Conservation (phyloP, 306 rosid species). For the Medicago truncatula region DNA sequence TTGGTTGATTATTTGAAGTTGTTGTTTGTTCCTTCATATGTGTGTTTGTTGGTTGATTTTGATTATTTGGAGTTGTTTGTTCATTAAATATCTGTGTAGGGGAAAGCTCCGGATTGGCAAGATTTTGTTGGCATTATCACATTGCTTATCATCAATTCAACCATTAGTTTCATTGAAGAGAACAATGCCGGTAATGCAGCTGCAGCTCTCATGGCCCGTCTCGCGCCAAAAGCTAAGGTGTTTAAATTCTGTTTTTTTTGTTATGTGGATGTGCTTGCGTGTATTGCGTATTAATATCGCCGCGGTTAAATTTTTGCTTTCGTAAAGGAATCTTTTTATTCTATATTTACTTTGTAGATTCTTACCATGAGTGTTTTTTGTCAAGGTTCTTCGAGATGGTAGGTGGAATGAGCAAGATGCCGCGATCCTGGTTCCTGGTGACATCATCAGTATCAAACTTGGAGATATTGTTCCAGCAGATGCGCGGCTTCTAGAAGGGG, state of each 20-base stretch:
- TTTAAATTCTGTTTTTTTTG: conserved; percentile 16
- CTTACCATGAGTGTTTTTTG: conserved; percentile 41
- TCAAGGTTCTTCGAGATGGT: conserved; percentile 95
- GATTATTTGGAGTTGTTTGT: conserved; percentile 30
- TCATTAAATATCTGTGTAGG: conserved; percentile 53
- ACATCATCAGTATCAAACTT: conserved; percentile 83
- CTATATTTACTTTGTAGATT: conserved; percentile 26
- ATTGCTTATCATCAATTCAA: conserved; percentile 89
- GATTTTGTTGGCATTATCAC: conserved; percentile 97
- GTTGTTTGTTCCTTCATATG: neutral
- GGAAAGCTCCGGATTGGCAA: conserved; percentile 98
- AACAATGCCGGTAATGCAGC: conserved; percentile 99
- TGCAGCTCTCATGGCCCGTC: conserved; percentile 98
- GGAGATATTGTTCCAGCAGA: conserved; percentile 96
- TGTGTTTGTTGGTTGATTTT: conserved; percentile 7
- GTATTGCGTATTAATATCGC: conserved; percentile 10
- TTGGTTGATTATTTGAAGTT: too few species aligned
- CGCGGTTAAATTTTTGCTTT: conserved; percentile 22
- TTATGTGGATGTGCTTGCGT: conserved; percentile 6
- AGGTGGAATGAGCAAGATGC: conserved; percentile 97
- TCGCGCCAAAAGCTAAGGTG: conserved; percentile 99
- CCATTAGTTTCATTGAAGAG: conserved; percentile 96
- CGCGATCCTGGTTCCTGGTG: conserved; percentile 85
- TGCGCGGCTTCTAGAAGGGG: conserved; percentile 97
- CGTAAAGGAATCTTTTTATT: conserved; percentile 24